A percentile compares a stretch with the other conserved stretches of the same genome.
These are phyloP conservation scores for Mycena belliarum DNA, from an alignment of 768 basidiomycete genomes.

Conservation along the genomic window DNA sequence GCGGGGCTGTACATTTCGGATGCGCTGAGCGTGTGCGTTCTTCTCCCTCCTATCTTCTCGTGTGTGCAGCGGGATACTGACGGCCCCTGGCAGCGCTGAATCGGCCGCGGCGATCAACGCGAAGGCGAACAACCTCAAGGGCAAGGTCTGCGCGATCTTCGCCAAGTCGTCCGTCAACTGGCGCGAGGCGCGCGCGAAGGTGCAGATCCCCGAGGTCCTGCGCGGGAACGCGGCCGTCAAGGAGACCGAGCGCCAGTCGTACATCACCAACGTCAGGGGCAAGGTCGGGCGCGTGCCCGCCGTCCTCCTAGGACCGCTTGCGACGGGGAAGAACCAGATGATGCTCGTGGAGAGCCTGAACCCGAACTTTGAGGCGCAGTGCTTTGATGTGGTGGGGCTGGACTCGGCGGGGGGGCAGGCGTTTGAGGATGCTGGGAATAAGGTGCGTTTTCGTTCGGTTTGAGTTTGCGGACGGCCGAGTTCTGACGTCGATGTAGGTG, in stretches of 20 bases:
- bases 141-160: background rate
- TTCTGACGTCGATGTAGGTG: too few relatives aligned
- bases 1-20: background rate
- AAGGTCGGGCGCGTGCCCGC: background rate
- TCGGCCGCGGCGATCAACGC: background rate
- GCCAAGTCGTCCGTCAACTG: background rate
- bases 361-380: constrained; percentile 4
- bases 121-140: background rate
- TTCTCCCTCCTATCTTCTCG: background rate
- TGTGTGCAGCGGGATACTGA: too few relatives aligned
- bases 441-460: background rate
- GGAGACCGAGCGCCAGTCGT: background rate
- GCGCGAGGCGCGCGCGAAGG: background rate
- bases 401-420: background rate
- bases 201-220: background rate
- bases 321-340: background rate
- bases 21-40: background rate
- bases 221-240: background rate
- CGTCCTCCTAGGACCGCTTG: background rate
- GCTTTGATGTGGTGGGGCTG: background rate
- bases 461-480: too few relatives aligned
- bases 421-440: background rate
- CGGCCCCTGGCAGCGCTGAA: background rate
- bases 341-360: background rate
- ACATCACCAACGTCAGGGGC: background rate